Evolutionary conservation across 2,329 filamentous ascomycete species (phyloP).

Genomic region (Pseudogymnoascus sp.): DNA sequence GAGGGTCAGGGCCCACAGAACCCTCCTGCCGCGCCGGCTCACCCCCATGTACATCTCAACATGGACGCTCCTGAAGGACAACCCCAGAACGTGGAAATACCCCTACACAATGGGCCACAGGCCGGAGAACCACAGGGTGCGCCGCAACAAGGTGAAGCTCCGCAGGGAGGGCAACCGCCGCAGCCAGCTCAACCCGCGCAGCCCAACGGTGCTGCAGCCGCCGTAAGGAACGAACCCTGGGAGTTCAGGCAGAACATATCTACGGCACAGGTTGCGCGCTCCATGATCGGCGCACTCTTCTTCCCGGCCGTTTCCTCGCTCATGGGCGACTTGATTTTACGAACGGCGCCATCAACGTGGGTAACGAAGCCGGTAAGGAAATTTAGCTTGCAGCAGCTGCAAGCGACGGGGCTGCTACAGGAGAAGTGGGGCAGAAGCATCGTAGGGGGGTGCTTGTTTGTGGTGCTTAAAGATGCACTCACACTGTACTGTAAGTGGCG

Average conservation of each 20-base stretch:
- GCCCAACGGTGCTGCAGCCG: background rate
- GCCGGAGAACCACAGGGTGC: background rate
- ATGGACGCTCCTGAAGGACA: background rate
- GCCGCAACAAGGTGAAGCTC: background rate
- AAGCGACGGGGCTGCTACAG: slow-evolving; percentile 62
- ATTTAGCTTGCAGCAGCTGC: slow-evolving; percentile 26
- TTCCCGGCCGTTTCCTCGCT: slow-evolving; percentile 75
- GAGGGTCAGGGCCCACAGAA: background rate
- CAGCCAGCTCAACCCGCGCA: background rate
- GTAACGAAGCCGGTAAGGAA: slow-evolving; percentile 37
- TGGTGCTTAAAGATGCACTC: slow-evolving; percentile 67
- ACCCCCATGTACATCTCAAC: background rate
- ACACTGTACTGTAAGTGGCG: slow-evolving; percentile 57
- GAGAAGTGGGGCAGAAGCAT: slow-evolving; percentile 84
- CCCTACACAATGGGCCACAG: background rate
- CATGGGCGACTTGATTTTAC: slow-evolving; percentile 67
- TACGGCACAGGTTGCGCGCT: slow-evolving; percentile 48
- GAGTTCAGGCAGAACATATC: slow-evolving; percentile 32
- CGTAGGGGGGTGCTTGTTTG: slow-evolving; percentile 79
- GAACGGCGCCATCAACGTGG: slow-evolving; percentile 61
- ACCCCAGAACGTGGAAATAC: background rate
- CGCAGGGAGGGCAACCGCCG: background rate
- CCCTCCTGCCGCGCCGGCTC: background rate
- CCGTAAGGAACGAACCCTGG: slow-evolving; percentile 13
- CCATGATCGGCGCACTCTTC: slow-evolving; percentile 61